Evolutionary conservation across 73 alveolate genomes (phyloP).

Genomic region (Tetrahymena thermophila): DNA sequence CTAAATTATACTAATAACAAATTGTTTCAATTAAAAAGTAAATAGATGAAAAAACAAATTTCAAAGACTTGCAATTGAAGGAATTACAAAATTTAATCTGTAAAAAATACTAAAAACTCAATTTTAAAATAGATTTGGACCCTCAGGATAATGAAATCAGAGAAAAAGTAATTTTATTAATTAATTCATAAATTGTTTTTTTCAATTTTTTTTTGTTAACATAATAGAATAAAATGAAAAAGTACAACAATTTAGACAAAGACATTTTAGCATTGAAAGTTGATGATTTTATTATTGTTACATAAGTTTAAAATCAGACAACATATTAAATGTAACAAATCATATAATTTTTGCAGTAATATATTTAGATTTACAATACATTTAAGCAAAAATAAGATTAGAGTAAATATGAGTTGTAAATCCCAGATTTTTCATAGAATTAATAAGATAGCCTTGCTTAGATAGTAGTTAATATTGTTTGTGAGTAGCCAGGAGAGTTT

Average conservation of each 20-base stretch:
- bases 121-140: background rate
- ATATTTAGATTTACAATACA: background rate
- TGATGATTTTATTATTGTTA: background rate
- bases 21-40: background rate
- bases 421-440: background rate
- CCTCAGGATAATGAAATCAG: background rate
- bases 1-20: too few species aligned
- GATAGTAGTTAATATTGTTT: background rate
- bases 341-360: background rate
- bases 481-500: background rate
- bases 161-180: background rate
- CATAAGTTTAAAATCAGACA: background rate
- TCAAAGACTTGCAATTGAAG: background rate
- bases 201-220: background rate
- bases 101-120: too few species aligned
- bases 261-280: background rate
- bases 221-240: background rate
- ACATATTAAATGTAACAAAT: background rate
- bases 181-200: background rate
- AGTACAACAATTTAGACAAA: background rate
- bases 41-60: background rate
- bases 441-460: background rate
- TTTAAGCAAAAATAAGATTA: background rate
- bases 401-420: background rate
- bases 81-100: too few species aligned